A percentile compares a stretch with the other conserved stretches of the same genome.
Conservation (phyloP, 202 grass and related monocot species). For the Dendrocalamus latiflorus region DNA sequence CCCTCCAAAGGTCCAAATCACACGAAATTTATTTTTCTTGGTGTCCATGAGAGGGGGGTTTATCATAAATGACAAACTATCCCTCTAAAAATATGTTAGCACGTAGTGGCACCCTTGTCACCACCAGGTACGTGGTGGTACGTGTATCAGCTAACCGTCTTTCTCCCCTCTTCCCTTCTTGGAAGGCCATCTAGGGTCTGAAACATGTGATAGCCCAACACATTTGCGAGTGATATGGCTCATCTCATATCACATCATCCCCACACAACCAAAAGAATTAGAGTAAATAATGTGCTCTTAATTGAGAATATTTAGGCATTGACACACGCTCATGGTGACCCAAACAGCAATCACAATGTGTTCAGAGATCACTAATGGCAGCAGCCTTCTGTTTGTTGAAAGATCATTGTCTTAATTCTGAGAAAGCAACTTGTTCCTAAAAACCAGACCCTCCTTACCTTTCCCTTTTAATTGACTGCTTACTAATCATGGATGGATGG, state of each 20-base stretch:
- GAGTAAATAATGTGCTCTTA: neutral
- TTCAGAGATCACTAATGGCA: neutral
- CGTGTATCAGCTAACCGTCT: neutral
- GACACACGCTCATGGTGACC: neutral
- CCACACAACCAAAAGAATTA: neutral
- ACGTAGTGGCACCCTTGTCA: neutral
- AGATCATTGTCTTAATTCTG: constrained; percentile 1
- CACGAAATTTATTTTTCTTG: no score
- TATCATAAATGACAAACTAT: neutral
- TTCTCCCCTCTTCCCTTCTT: neutral
- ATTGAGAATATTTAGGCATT: neutral
- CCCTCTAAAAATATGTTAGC: no score
- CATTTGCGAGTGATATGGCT: neutral
- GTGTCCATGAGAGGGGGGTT: no score
- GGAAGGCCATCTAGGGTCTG: neutral
- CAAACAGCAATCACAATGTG: neutral
- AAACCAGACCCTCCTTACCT: neutral
- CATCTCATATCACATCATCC: neutral
- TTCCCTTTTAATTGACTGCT: constrained; percentile 11
- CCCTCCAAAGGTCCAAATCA: neutral
- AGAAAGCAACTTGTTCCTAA: constrained; percentile 19
- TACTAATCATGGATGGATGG: neutral
- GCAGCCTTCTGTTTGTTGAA: neutral
- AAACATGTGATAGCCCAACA: neutral
- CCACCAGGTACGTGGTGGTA: neutral